Percentiles rank a stretch among this genome's conserved stretches.
Evolutionary conservation across 345 rosid species (phyloP).

Genomic region (Chamaenerion angustifolium): DNA sequence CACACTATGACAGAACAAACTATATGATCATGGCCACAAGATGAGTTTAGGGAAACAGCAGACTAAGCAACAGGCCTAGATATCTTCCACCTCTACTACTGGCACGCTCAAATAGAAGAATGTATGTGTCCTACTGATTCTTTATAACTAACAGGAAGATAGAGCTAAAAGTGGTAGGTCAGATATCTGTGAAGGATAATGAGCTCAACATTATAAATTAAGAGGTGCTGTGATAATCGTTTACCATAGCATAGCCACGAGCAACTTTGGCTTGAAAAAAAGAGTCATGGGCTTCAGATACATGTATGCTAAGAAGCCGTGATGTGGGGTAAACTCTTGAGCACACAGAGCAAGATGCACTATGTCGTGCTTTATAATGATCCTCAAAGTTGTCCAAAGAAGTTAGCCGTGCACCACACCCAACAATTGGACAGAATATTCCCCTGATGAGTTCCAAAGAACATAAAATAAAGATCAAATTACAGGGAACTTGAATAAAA

Average conservation of each 20-base stretch:
- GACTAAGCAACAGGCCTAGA: too few relatives aligned
- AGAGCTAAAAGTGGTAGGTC: background rate
- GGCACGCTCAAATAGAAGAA: background rate
- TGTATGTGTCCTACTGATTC: background rate
- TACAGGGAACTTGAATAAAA: too few relatives aligned
- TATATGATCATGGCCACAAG: too few relatives aligned
- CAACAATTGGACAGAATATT: slow-evolving; percentile 70
- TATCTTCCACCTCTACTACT: too few relatives aligned
- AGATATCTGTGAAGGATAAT: background rate
- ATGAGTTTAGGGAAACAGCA: background rate
- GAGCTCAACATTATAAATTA: background rate
- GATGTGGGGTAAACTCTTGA: slow-evolving; percentile 80
- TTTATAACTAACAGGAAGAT: too few relatives aligned
- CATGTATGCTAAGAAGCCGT: slow-evolving; percentile 63
- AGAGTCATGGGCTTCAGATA: slow-evolving; percentile 88
- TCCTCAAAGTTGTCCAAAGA: slow-evolving; percentile 75
- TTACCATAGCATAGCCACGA: slow-evolving; percentile 76
- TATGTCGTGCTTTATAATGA: slow-evolving; percentile 71
- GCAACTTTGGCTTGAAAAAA: slow-evolving; percentile 95
- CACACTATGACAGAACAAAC: too few relatives aligned
- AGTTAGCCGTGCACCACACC: slow-evolving; percentile 49
- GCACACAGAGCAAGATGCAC: slow-evolving; percentile 91
- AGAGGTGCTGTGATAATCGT: background rate
- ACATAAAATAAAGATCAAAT: too few relatives aligned
- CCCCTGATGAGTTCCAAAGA: slow-evolving; percentile 28